Evolutionary conservation across 495 filamentous ascomycete species (phyloP).

Genomic region (Neurospora discreta): DNA sequence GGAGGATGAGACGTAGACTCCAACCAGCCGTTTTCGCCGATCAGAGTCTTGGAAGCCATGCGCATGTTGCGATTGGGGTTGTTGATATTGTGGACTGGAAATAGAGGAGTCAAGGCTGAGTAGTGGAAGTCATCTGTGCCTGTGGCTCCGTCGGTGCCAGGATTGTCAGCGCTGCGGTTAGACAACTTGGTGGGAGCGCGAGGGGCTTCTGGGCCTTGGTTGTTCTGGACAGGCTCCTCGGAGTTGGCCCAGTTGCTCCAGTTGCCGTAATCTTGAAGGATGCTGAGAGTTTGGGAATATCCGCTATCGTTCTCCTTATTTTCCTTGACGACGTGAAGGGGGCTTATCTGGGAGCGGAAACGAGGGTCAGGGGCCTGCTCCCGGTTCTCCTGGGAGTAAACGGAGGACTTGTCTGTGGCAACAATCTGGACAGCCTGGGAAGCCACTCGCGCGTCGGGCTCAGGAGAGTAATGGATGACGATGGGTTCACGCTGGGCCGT

Average conservation of each 20-base stretch:
- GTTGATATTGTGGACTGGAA: not conserved
- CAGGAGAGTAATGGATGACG: not conserved
- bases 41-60: slow-evolving; percentile 28
- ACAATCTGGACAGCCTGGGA: not conserved
- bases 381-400: slow-evolving; percentile 15
- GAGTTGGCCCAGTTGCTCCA: slow-evolving; percentile 2
- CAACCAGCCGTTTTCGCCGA: slow-evolving; percentile 38
- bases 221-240: not conserved
- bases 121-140: slow-evolving; percentile 2
- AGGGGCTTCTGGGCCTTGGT: not conserved
- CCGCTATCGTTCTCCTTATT: not conserved
- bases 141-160: not conserved
- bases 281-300: slow-evolving; percentile 6
- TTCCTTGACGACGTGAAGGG: slow-evolving; percentile 15
- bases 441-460: not conserved
- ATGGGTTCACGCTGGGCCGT: not conserved
- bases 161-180: not conserved
- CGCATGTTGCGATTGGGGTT: not conserved
- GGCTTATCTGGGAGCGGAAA: slow-evolving; percentile 7
- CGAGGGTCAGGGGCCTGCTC: not conserved
- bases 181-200: not conserved
- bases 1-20: slow-evolving; percentile 25
- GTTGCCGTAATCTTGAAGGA: slow-evolving; percentile 15
- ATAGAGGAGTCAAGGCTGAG: slow-evolving; percentile 11
- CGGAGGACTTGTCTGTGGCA: slow-evolving; percentile 6